Percentiles rank a stretch among this genome's conserved stretches.
phyloP scores from a whole-genome alignment of 2,329 filamentous ascomycete species.

The Didymella arachidicola region DNA sequence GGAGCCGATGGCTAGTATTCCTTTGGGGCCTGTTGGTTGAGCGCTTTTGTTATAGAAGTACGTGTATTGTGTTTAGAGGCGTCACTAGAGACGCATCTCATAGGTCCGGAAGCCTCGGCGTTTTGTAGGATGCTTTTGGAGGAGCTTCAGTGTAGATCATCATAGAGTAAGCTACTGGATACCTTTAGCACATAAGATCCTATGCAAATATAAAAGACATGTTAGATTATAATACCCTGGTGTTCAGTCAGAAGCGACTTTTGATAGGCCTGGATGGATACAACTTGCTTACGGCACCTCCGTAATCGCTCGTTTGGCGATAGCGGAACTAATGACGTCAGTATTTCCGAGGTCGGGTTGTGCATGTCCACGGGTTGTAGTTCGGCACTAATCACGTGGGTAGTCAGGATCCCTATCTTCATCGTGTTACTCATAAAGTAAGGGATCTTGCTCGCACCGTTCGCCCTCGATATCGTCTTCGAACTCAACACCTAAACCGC shows the following conservation, averaged over 20 bases:
- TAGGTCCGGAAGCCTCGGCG: not conserved
- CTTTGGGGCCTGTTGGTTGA: conserved; percentile 18
- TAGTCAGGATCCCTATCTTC: not conserved
- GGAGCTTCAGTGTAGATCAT: not conserved
- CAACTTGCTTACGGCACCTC: not conserved
- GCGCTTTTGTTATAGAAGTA: not conserved
- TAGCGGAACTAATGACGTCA: not conserved
- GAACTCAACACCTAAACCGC: not conserved
- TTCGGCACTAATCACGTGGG: not conserved
- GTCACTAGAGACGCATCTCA: not conserved
- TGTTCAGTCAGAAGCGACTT: not conserved
- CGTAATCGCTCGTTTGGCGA: not conserved
- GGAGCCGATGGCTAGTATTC: conserved; percentile 32
- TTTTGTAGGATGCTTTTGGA: not conserved
- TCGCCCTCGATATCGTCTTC: not conserved
- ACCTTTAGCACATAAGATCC: not conserved
- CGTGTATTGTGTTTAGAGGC: not conserved
- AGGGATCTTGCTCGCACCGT: not conserved
- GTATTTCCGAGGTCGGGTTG: not conserved
- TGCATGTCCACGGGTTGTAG: not conserved
- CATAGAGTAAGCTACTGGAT: not conserved
- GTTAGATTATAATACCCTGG: not conserved
- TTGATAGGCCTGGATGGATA: not conserved
- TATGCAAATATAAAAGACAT: not conserved
- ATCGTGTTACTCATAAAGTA: not conserved